Conservation (phyloP, 352 stramenopile genomes). For the Nothophytophthora sp. region DNA sequence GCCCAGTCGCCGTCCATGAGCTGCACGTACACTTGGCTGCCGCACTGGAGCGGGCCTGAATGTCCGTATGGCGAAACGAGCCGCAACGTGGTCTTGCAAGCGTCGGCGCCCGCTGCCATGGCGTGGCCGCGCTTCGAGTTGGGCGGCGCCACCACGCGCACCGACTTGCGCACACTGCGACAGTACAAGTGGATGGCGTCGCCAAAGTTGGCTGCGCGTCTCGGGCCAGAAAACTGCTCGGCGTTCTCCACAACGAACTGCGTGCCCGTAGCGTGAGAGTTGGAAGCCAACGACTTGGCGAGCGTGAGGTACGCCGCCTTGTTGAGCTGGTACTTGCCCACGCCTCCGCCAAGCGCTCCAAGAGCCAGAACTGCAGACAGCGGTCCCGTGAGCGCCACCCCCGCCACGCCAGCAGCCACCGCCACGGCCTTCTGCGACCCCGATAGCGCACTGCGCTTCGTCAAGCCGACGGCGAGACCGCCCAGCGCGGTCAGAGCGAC, state of each 20-base stretch:
- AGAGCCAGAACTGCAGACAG: slow-evolving; percentile 54
- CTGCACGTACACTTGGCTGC: slow-evolving; percentile 58
- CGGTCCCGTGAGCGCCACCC: slow-evolving; percentile 51
- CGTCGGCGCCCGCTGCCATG: slow-evolving; percentile 37
- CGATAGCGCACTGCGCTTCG: slow-evolving; percentile 53
- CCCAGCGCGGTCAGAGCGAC: slow-evolving; percentile 51
- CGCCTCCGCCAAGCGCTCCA: slow-evolving; percentile 49
- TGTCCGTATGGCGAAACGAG: slow-evolving; percentile 62
- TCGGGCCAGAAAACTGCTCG: slow-evolving; percentile 49
- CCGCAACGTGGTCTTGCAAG: slow-evolving; percentile 40
- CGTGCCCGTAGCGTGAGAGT: slow-evolving; percentile 11
- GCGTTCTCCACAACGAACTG: slow-evolving; percentile 63
- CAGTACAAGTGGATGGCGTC: slow-evolving; percentile 59
- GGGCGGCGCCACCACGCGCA: slow-evolving; percentile 39
- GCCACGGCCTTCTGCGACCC: slow-evolving; percentile 56
- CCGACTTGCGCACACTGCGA: slow-evolving; percentile 39
- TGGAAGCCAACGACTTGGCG: slow-evolving; percentile 27
- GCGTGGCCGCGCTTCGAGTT: slow-evolving; percentile 64
- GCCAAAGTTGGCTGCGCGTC: slow-evolving; percentile 45
- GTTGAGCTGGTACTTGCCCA: slow-evolving; percentile 71
- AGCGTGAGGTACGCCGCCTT: slow-evolving; percentile 59
- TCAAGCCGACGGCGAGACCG: slow-evolving; percentile 51
- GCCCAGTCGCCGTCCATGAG: slow-evolving; percentile 49
- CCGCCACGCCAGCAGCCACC: slow-evolving; percentile 51
- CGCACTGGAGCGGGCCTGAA: slow-evolving; percentile 38